A percentile compares a stretch with the other conserved stretches of the same genome.
These are phyloP conservation scores for Fagopyrum esculentum DNA, from an alignment of 148 eudicot genomes.

Conservation along the genomic window DNA sequence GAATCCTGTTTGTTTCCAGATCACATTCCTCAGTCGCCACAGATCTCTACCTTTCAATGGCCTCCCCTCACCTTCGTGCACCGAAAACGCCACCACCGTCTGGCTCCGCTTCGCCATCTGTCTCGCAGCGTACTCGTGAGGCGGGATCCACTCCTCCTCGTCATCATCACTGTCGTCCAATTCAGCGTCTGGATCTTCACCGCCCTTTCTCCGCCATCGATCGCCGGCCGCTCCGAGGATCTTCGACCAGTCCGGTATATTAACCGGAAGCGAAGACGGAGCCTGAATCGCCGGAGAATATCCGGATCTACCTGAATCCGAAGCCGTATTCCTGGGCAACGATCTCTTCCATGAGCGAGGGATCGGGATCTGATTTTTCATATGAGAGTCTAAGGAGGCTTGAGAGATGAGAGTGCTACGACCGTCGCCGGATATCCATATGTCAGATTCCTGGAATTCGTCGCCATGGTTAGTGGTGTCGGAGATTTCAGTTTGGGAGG, in stretches of 20 bases:
- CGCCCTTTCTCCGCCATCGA: not conserved
- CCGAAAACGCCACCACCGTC: constrained; percentile 28
- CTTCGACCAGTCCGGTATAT: constrained; percentile 20
- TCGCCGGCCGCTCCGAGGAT: not conserved
- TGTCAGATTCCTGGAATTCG: constrained; percentile 46
- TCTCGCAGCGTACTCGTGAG: constrained; percentile 32
- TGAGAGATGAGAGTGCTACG: not conserved
- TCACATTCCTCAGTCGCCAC: constrained; percentile 34
- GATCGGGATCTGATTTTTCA: not conserved
- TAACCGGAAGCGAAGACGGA: constrained; percentile 29
- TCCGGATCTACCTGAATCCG: not conserved
- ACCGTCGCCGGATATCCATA: constrained; percentile 24
- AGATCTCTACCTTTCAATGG: constrained; percentile 41
- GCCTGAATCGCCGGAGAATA: not conserved
- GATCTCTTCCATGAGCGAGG: constrained; percentile 2
- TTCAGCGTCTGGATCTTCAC: not conserved
- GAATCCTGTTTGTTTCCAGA: constrained; percentile 39
- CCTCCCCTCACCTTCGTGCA: constrained; percentile 37
- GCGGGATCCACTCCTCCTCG: constrained; percentile 28
- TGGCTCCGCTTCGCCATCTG: constrained; percentile 22
- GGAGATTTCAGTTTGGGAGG: not conserved
- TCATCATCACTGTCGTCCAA: constrained; percentile 12
- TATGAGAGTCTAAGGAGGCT: not conserved
- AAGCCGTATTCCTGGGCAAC: not conserved
- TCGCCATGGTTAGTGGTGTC: constrained; percentile 12